phyloP scores from a whole-genome alignment of 306 rosid species.

The Cucurbita moschata region DNA sequence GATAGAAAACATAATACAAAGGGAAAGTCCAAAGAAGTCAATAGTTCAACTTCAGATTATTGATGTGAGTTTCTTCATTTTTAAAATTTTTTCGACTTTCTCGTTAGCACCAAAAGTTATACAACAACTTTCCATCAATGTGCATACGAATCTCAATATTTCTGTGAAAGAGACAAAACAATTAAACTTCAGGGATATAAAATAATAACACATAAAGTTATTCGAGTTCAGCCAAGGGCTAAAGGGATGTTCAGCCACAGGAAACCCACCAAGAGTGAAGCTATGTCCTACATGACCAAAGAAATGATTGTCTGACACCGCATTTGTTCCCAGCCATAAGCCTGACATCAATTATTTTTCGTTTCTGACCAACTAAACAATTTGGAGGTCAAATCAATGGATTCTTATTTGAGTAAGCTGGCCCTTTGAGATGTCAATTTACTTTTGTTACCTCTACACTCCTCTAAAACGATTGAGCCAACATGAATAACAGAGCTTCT shows the following conservation, averaged over 20 bases:
- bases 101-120: neutral
- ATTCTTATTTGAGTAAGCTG: slow-evolving; percentile 1
- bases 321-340: slow-evolving; percentile 7
- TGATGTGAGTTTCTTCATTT: neutral
- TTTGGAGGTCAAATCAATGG: slow-evolving; percentile 4
- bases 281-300: slow-evolving; percentile 5
- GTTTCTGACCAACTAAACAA: neutral
- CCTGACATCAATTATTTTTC: slow-evolving; percentile 1
- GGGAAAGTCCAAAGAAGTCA: neutral
- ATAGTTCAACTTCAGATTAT: neutral
- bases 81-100: neutral
- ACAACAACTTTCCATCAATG: neutral
- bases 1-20: neutral
- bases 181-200: neutral
- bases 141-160: neutral
- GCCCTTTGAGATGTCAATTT: neutral
- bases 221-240: neutral
- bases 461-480: neutral
- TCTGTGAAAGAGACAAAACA: neutral
- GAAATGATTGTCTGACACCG: slow-evolving; percentile 9
- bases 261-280: slow-evolving; percentile 2
- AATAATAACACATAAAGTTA: neutral
- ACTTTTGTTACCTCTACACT: neutral
- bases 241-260: neutral
- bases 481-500: neutral